Percentiles rank a stretch among this genome's conserved stretches.
These are phyloP conservation scores for Fusarium graminum DNA, from an alignment of 2,329 filamentous ascomycete genomes.

Conservation along the genomic window DNA sequence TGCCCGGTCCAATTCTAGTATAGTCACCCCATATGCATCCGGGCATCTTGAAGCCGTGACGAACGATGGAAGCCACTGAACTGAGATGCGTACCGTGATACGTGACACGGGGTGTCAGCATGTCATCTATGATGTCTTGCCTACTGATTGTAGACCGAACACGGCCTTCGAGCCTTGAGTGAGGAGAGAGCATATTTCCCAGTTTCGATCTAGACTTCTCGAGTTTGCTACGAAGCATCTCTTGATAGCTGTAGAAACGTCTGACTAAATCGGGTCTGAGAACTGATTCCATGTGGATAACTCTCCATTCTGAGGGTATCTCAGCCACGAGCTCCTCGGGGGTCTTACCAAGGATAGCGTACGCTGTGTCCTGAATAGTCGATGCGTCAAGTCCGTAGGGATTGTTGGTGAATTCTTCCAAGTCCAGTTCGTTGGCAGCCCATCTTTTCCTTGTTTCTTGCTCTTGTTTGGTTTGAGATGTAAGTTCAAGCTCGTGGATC, in stretches of 20 bases:
- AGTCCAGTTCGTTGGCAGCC: constrained; percentile 26
- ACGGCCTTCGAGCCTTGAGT: constrained; percentile 26
- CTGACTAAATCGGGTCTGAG: constrained; percentile 52
- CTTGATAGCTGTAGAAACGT: constrained; percentile 50
- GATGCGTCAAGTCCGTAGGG: constrained; percentile 35
- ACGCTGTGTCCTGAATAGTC: constrained; percentile 38
- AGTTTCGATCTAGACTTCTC: constrained; percentile 8
- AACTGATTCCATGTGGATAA: constrained; percentile 58
- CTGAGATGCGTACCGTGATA: constrained; percentile 57
- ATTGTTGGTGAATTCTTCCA: constrained; percentile 35
- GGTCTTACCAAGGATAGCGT: constrained; percentile 21
- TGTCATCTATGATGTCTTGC: constrained; percentile 54
- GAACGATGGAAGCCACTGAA: constrained; percentile 58
- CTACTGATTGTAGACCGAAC: constrained; percentile 12
- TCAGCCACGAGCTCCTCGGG: constrained; percentile 15
- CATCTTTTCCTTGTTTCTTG: constrained; percentile 17
- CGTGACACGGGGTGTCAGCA: constrained; percentile 54
- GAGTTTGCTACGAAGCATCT: constrained; percentile 47
- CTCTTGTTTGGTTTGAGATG: neutral
- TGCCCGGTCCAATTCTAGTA: no score
- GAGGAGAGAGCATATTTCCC: constrained; percentile 25
- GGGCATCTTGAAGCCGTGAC: constrained; percentile 59
- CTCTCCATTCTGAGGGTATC: constrained; percentile 40
- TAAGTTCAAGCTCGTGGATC: constrained; percentile 13
- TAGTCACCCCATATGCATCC: no score